Conservation (phyloP, 108 stramenopile species). For the Ochromonas danica region DNA sequence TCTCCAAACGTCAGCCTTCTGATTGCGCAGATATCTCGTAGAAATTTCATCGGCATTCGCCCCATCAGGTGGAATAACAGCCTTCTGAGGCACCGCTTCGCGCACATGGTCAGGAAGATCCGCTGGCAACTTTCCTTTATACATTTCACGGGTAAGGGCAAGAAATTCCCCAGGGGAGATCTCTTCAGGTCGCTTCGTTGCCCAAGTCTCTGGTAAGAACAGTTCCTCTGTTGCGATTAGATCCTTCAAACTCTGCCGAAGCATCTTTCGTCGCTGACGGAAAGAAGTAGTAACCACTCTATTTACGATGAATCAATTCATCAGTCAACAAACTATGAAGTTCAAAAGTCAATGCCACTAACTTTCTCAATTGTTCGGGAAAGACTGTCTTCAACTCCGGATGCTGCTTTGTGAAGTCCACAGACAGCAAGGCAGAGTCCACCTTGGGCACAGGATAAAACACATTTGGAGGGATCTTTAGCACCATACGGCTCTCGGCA, state of each 20-base stretch:
- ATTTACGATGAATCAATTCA: not conserved
- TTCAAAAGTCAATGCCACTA: not conserved
- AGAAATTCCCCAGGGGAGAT: slow-evolving; percentile 86
- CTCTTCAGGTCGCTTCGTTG: slow-evolving; percentile 80
- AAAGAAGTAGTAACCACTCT: slow-evolving; percentile 79
- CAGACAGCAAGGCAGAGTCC: slow-evolving; percentile 80
- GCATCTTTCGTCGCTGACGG: slow-evolving; percentile 89
- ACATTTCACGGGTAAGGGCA: slow-evolving; percentile 65
- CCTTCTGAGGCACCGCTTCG: too few species aligned
- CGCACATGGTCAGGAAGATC: not conserved
- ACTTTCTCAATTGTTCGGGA: not conserved
- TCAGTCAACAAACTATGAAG: not conserved
- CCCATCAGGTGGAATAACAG: too few species aligned
- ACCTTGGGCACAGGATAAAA: slow-evolving; percentile 97
- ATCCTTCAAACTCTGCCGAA: slow-evolving; percentile 79
- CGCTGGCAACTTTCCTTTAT: not conserved
- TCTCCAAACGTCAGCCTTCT: too few species aligned
- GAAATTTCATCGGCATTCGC: too few species aligned
- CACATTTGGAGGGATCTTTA: slow-evolving; percentile 94
- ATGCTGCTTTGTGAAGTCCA: slow-evolving; percentile 67
- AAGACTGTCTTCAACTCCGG: not conserved
- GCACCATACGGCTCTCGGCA: slow-evolving; percentile 70
- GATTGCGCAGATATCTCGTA: too few species aligned
- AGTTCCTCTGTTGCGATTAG: slow-evolving; percentile 43
- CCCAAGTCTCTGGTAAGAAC: slow-evolving; percentile 73